Evolutionary conservation across 2,329 filamentous ascomycete species (phyloP).

Genomic region (Nectriaceae sp.): DNA sequence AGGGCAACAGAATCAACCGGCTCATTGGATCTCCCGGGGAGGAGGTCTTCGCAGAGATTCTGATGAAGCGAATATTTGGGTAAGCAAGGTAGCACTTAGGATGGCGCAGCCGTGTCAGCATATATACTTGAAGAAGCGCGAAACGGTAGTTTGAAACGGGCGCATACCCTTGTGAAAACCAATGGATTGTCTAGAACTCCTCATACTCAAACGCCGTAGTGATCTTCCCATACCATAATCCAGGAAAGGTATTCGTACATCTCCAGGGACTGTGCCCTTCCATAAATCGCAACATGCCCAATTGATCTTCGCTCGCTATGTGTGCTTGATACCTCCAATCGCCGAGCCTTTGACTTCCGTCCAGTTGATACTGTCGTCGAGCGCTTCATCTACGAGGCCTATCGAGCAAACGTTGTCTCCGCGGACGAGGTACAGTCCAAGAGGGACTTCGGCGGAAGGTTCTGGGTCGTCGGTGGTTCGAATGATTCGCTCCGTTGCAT

Average conservation of each 20-base stretch:
- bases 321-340: conserved; percentile 83
- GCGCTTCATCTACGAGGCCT: conserved; percentile 83
- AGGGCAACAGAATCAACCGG: conserved; percentile 79
- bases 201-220: conserved; percentile 28
- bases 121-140: conserved; percentile 11
- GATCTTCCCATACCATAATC: conserved; percentile 16
- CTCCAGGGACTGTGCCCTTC: conserved; percentile 17
- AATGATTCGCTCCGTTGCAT: conserved; percentile 88
- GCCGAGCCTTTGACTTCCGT: conserved; percentile 81
- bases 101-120: conserved; percentile 15
- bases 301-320: conserved; percentile 32
- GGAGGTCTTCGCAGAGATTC: conserved; percentile 63
- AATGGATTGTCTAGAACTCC: conserved; percentile 30
- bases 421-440: conserved; percentile 88
- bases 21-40: conserved; percentile 71
- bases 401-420: conserved; percentile 94
- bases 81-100: conserved; percentile 12
- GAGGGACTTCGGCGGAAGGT: conserved; percentile 74
- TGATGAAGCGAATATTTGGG: conserved; percentile 68
- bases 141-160: conserved; percentile 9
- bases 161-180: conserved; percentile 21
- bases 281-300: conserved; percentile 15
- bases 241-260: conserved; percentile 8
- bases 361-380: conserved; percentile 94
- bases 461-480: conserved; percentile 81